Base-by-base conservation (phyloP, 257 asterid genomes). In the Primulina tabacum region DNA sequence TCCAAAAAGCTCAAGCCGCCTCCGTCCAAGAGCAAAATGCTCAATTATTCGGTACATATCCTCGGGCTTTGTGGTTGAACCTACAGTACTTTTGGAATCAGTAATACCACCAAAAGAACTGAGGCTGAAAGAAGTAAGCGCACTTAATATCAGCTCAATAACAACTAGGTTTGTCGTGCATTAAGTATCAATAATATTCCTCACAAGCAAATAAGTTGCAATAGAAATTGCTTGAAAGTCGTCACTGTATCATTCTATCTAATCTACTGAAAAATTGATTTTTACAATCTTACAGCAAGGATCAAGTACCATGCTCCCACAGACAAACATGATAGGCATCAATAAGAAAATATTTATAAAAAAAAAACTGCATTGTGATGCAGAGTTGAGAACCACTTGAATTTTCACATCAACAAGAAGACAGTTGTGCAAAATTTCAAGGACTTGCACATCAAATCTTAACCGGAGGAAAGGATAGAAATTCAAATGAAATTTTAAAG, bases 1-100 rank as follows among this genome's bases (percentile, higher is more conserved):
- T 75, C 99, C 99, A 71, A 94, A 94, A 78, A 94, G 96, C 86
- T 94, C 99, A 71, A 94, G 95, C 85, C 99, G 83, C 82, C 99
- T 88, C 73, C 97, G 88, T 43, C 99, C 99, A 76, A 94, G 97
- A 30, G 97, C 96, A 85, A 94, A 94, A 83, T 94, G 99, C 83
- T 94, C 99, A 59, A 94, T 67, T 80, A 94, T 94, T n/a, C 97
- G 85, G 73, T 94, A 87, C 98, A 91, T 91, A 77, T 94, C 97
- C 85, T 91, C 99, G 55, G 99, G 99, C 82, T 94, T 94, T 77
- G 95, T 97, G 34, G 96, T 94, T 26, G 97, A 91, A 65, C 99
- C 99, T 94, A 68, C 68, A 65, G 68, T 67, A 32, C 59, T 69
- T 84, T 70, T 57, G 68, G 18, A 66, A 67, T 69, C 62, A 56